Base-by-base conservation (phyloP, 2,329 filamentous ascomycete species). In the Xylaria sp. region DNA sequence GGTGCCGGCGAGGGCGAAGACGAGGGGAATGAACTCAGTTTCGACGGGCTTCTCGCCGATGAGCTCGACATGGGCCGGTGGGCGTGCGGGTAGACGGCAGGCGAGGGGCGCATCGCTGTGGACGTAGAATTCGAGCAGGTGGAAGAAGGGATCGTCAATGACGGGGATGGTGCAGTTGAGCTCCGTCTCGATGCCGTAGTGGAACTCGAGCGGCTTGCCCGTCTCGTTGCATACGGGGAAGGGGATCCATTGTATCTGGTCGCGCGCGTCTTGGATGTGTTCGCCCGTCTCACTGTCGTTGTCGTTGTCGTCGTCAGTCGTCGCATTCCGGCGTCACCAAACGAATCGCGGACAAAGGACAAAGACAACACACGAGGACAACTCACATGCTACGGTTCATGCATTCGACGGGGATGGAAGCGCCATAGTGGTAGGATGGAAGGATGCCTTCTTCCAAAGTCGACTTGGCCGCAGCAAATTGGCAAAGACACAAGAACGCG, bases 41-140 rank as follows among this genome's bases (percentile, higher is more conserved):
- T 81, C 81, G 44, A 82, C 80, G 1, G 81, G 81, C 71, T 80
- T 80, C 78, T 86, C 86, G 79, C 86, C 87, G 8, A 89, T 80
- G 41, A 86, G 81, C 76, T 88, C 84, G 72, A 88, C 80, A 72
- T 88, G 84, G 8, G 83, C 81, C 13, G 86, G 79, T 0, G 95
- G 95, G 8, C 91, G 90, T 0, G 93, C 89, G 34, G 95, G 94
- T 15, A 98, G 89, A 62, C 96, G 94, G 82, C 96, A 99, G 64
- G 94, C 90, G 59, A 98, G 86, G 10, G 96, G 96, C 20, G 94
- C 94, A 82, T 99, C 96, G 84, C 92, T 94, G 86, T 98, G 96
- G 80, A 98, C 91, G 86, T 98, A 98, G 87, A 98, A 98, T 83
- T 98, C 93, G 83, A 95, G 91, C 61, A 95, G 88, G 82, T 96